These are phyloP conservation scores for Cephalotrichum gorgonifer DNA, from an alignment of 2,329 filamentous ascomycete species.

Conservation along the genomic window DNA sequence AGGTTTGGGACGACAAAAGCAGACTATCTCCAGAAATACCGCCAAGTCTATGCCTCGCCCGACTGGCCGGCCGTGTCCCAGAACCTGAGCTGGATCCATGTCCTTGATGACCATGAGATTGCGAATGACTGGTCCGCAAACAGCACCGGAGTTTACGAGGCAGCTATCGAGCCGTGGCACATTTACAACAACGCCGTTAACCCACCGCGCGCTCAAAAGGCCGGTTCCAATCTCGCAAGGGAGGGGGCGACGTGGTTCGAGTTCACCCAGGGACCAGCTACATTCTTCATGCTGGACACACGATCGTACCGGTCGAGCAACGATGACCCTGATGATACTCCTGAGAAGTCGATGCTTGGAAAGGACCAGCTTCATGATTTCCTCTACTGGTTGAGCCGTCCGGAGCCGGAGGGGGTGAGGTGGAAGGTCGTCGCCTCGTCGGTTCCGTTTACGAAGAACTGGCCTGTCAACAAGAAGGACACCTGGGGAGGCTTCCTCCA, in stretches of 20 bases:
- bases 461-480: slow-evolving; percentile 77
- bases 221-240: slow-evolving; percentile 27
- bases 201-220: slow-evolving; percentile 55
- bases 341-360: slow-evolving; percentile 81
- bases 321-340: slow-evolving; percentile 44
- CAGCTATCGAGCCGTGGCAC: slow-evolving; percentile 74
- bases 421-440: slow-evolving; percentile 93
- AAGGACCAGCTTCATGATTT: slow-evolving; percentile 68
- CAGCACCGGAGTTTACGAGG: slow-evolving; percentile 66
- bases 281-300: slow-evolving; percentile 92
- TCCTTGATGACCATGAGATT: slow-evolving; percentile 95
- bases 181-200: slow-evolving; percentile 82
- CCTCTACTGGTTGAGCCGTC: slow-evolving; percentile 61
- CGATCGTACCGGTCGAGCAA: slow-evolving; percentile 72
- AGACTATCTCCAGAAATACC: slow-evolving; percentile 83
- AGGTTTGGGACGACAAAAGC: slow-evolving; percentile 62
- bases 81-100: slow-evolving; percentile 93
- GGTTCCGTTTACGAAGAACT: slow-evolving; percentile 96
- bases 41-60: slow-evolving; percentile 89
- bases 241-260: slow-evolving; percentile 70
- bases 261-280: slow-evolving; percentile 81
- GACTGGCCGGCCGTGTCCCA: slow-evolving; percentile 71
- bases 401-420: slow-evolving; percentile 65
- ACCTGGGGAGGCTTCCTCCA: slow-evolving; percentile 89
- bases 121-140: slow-evolving; percentile 85